Evolutionary conservation across 2,329 filamentous ascomycete species (phyloP).

Genomic region (Alternaria alternata): DNA sequence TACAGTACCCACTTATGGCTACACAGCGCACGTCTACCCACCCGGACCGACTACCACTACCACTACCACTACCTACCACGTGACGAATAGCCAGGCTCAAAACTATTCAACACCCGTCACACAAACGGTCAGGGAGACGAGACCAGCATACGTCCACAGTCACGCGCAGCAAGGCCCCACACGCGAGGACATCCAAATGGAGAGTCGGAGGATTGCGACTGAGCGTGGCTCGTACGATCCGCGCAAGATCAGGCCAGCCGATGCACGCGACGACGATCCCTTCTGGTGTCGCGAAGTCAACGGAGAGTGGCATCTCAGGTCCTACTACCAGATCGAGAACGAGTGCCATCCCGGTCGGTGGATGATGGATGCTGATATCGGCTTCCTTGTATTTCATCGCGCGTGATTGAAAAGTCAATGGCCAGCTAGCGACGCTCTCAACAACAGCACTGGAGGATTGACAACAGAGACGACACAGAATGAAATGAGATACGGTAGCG

Average conservation of each 20-base stretch:
- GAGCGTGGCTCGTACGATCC: slow-evolving; percentile 44
- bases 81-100: slow-evolving; percentile 32
- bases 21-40: slow-evolving; percentile 37
- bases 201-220: slow-evolving; percentile 42
- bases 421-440: background rate
- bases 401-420: slow-evolving; percentile 16
- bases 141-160: slow-evolving; percentile 23
- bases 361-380: slow-evolving; percentile 45
- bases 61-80: slow-evolving; percentile 37
- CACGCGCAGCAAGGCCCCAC: slow-evolving; percentile 13
- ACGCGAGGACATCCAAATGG: slow-evolving; percentile 40
- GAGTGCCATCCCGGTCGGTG: slow-evolving; percentile 49
- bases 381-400: slow-evolving; percentile 46
- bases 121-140: slow-evolving; percentile 19
- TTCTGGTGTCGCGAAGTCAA: slow-evolving; percentile 51
- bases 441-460: background rate
- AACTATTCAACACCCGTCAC: slow-evolving; percentile 5
- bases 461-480: background rate
- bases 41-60: slow-evolving; percentile 28
- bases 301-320: slow-evolving; percentile 47
- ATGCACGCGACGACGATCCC: slow-evolving; percentile 43
- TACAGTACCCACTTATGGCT: slow-evolving; percentile 29
- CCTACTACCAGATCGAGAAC: slow-evolving; percentile 50
- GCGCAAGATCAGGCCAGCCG: slow-evolving; percentile 42
- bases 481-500: background rate